Conservation (phyloP, 2,329 filamentous ascomycete species). For the Nemania diffusa region DNA sequence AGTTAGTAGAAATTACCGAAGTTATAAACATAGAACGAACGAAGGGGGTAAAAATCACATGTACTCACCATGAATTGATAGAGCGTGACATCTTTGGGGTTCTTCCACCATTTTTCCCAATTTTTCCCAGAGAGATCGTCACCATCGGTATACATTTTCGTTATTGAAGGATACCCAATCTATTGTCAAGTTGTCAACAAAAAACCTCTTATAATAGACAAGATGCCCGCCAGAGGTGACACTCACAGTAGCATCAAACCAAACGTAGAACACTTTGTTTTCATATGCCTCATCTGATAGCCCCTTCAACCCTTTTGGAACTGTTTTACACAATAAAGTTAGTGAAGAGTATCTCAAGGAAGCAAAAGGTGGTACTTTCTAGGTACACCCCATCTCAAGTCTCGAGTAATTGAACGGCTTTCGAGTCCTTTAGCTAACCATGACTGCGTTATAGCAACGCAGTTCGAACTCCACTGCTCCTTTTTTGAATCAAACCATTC, state of each 20-base stretch:
- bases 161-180: constrained; percentile 89
- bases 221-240: constrained; percentile 64
- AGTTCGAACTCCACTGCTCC: constrained; percentile 81
- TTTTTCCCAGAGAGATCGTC: constrained; percentile 62
- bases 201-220: constrained; percentile 39
- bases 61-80: constrained; percentile 74
- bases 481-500: constrained; percentile 81
- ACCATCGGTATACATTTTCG: constrained; percentile 80
- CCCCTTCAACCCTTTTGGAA: constrained; percentile 60
- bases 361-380: constrained; percentile 32
- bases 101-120: constrained; percentile 95
- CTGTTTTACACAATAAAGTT: constrained; percentile 40
- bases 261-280: constrained; percentile 84
- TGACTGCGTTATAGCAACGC: constrained; percentile 78
- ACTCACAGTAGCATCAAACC: constrained; percentile 79
- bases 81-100: constrained; percentile 85
- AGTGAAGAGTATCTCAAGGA: constrained; percentile 7
- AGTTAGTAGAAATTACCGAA: background rate
- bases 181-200: constrained; percentile 53
- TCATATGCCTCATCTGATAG: constrained; percentile 65
- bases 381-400: constrained; percentile 86
- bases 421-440: constrained; percentile 88
- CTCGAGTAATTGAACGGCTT: constrained; percentile 88
- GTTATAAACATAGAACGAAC: background rate
- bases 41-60: background rate